A percentile compares a stretch with the other conserved stretches of the same genome.
phyloP scores from a whole-genome alignment of 768 basidiomycete species.

The Kwoniella heveanensis region DNA sequence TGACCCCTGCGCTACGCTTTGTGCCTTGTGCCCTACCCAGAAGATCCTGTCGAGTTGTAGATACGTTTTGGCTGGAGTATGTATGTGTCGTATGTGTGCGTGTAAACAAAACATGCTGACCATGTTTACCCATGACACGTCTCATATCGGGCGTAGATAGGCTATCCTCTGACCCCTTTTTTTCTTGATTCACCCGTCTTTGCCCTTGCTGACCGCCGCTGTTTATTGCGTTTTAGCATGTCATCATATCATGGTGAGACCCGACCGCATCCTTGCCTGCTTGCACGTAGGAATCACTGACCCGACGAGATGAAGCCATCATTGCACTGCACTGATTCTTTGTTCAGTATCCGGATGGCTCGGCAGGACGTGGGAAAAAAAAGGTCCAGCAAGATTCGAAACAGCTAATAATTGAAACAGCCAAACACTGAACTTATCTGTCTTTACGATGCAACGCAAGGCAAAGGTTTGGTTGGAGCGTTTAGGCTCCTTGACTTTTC shows the following conservation, averaged over 20 bases:
- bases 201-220: background rate
- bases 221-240: slow-evolving; percentile 1
- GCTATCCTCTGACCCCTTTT: background rate
- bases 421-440: background rate
- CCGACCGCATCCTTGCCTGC: background rate
- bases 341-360: background rate
- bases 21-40: too few species aligned
- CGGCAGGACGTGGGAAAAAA: background rate
- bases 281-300: too few species aligned
- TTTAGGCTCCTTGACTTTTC: too few species aligned
- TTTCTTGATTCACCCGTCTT: background rate
- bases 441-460: too few species aligned
- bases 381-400: background rate
- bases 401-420: background rate
- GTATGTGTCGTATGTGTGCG: background rate
- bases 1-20: too few species aligned
- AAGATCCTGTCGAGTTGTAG: too few species aligned
- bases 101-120: background rate
- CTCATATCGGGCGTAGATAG: too few species aligned
- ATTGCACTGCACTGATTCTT: background rate
- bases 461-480: too few species aligned
- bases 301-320: too few species aligned
- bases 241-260: background rate
- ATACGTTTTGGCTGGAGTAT: too few species aligned
- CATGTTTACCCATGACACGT: too few species aligned